phyloP scores from a whole-genome alignment of 805 yeast genomes.

The Pichia paraexigua region DNA sequence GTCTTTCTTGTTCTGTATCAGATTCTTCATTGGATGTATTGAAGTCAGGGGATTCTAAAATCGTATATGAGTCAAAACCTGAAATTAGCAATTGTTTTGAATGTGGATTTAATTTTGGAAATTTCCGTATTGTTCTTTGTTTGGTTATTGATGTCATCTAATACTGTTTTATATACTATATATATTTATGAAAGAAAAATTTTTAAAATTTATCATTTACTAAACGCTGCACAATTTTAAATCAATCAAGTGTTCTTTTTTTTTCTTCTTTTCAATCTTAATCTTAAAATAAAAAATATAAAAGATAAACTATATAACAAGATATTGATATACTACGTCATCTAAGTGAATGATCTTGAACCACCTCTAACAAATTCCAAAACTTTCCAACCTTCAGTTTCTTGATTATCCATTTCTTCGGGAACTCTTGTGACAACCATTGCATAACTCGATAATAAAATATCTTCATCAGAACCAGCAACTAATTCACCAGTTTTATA shows the following conservation, averaged over 20 bases:
- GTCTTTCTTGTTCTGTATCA: background rate
- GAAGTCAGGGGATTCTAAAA: constrained; percentile 22
- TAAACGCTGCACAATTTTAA: no score
- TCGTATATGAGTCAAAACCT: constrained; percentile 12
- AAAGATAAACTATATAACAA: constrained; percentile 3
- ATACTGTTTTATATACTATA: no score
- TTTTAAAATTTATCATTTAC: background rate
- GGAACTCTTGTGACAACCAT: constrained; percentile 91
- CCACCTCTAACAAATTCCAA: constrained; percentile 92
- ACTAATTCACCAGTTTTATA: constrained; percentile 89
- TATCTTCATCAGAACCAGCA: constrained; percentile 93
- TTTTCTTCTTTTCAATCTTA: no score
- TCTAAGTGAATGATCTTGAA: constrained; percentile 66
- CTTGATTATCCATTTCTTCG: constrained; percentile 81
- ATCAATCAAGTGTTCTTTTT: no score
- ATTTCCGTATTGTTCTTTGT: background rate
- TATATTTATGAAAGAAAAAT: background rate
- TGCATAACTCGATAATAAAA: constrained; percentile 88
- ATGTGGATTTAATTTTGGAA: background rate
- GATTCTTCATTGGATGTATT: constrained; percentile 18
- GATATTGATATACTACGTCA: background rate
- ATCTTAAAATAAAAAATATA: background rate
- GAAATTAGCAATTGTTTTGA: background rate
- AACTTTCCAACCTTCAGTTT: constrained; percentile 96
- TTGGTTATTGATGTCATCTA: background rate